Percentiles rank a stretch among this genome's conserved stretches.
phyloP scores from a whole-genome alignment of 495 filamentous ascomycete genomes.

The Hypomontagnella monticulosa region DNA sequence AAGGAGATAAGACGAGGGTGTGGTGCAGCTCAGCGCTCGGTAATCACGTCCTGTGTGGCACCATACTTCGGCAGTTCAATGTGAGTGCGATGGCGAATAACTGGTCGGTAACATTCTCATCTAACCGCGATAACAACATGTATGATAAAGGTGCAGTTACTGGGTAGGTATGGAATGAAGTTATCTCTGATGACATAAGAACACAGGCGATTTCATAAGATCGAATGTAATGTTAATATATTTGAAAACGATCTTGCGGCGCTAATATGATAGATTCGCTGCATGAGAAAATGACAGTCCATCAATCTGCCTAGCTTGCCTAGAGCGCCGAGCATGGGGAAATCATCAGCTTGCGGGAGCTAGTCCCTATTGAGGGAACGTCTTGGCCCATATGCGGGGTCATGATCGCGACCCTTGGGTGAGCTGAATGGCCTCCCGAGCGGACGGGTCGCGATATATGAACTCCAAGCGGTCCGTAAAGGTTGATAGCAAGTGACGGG shows the following conservation, averaged over 20 bases:
- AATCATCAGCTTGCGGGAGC: constrained; percentile 4
- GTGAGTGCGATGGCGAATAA: too few relatives aligned
- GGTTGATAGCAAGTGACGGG: background rate
- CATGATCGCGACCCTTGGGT: background rate
- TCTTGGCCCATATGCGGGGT: constrained; percentile 29
- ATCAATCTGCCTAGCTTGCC: constrained; percentile 16
- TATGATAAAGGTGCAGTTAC: too few relatives aligned
- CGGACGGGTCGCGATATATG: background rate
- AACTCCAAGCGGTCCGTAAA: too few relatives aligned
- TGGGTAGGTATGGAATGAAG: too few relatives aligned
- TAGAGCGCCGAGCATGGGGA: constrained; percentile 25
- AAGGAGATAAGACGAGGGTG: too few relatives aligned
- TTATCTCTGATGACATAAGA: too few relatives aligned
- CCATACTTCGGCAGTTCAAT: too few relatives aligned
- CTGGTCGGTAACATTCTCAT: too few relatives aligned
- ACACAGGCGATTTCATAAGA: too few relatives aligned
- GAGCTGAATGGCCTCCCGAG: background rate
- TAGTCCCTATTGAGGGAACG: constrained; percentile 11
- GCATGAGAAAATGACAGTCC: background rate
- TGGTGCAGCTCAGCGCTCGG: too few relatives aligned
- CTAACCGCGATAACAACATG: too few relatives aligned
- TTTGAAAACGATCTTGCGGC: background rate
- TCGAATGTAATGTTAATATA: background rate
- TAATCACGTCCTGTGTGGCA: too few relatives aligned
- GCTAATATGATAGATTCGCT: background rate